Base-by-base conservation (phyloP, 148 eudicot genomes). In the Agrostemma githago region DNA sequence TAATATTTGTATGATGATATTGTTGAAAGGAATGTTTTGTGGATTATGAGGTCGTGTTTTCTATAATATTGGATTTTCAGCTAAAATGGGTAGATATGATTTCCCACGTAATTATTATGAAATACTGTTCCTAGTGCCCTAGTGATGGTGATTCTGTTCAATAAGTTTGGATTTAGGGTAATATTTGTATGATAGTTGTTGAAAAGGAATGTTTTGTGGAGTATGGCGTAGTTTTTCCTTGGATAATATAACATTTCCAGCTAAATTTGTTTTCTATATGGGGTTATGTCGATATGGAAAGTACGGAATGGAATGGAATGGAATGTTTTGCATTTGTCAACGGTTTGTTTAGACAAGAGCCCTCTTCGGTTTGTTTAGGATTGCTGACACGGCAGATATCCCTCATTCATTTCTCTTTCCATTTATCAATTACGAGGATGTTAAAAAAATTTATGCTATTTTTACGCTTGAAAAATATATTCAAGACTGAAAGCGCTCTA, bases 221-320 rank as follows among this genome's bases (percentile, higher is more conserved):
- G 34, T 26, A 8, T 69, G 34, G 51, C 2, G 15, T 70, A 44
- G 53, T 70, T 57, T 4, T 9, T 21, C 5, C 21, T 62, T 26
- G 34, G 34, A 5, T 34, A 16, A 19, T 26, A 34, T 19, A 8
- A 34, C 10, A 10, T 20, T 14, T 21, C 62, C 37, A 26, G 66
- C 46, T 56, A 56, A 43, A n/a, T 70, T 79, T 71, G 46, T 75
- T 75, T 75, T 34, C 76, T 72, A 6, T 58, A 26, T 57, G 51
- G 66, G 54, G 10, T 51, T 3, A 26, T 71, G 44, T 17, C 6
- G 19, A 74, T 62, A 34, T 74, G 75, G 78, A 64, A 74, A 64
- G 34, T 64, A 39, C 16, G 6, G 2, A 14, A 20, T 3, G 54
- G 42, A 26, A 20, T 3, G 54, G 42, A 26, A 26, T 26, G 34